Base-by-base conservation (phyloP, 139 green algal genomes). In the Tetraselmis striata region DNA sequence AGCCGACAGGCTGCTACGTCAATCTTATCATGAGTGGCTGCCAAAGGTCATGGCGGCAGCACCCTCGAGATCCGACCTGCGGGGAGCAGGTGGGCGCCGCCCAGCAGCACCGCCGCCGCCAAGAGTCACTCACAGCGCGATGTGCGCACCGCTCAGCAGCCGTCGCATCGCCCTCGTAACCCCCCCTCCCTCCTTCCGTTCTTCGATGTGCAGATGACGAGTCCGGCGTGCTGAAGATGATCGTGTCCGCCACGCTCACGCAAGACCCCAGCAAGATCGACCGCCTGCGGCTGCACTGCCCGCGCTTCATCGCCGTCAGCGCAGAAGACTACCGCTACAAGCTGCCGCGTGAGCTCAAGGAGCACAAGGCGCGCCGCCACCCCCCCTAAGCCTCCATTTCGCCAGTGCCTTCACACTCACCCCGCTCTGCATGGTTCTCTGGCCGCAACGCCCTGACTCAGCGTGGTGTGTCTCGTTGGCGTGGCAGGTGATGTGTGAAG, bases 11-110 rank as follows among this genome's bases (percentile, higher is more conserved):
- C 88, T 98, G 82, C 90, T 98, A 83, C 86, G 93, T 0, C 95
- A 98, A 89, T 84, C 87, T n/a, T 98, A 98, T 87, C 91, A 98
- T 67, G 91, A 93, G 77, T 98, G 95, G 95, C 89, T 98, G 78
- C 88, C 93, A 0, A 79, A 84, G n/a, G 88, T 97, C 77, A 29
- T 89, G 18, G 75, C 45, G 1, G 81, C 80, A 0, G 45, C 75
- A 29, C 77, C 25, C 22, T n/a, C 26, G 18, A 67, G 45, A 18
- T 22, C 76, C 5, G 29, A 31, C 18, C 76, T 79, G 11, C 5
- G 29, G 45, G 45, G 11, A 25, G 45, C 45, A 67, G 45, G 45
- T 67, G 45, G 18, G 45, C 45, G 45, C n/a, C n/a, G n/a, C n/a
- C n/a, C n/a, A n/a, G n/a, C n/a, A n/a, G n/a, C n/a, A n/a, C n/a